Evolutionary conservation across 495 filamentous ascomycete species (phyloP), one percentile per base, ranked within the genome.

Genomic region (Darksidea phi): DNA sequence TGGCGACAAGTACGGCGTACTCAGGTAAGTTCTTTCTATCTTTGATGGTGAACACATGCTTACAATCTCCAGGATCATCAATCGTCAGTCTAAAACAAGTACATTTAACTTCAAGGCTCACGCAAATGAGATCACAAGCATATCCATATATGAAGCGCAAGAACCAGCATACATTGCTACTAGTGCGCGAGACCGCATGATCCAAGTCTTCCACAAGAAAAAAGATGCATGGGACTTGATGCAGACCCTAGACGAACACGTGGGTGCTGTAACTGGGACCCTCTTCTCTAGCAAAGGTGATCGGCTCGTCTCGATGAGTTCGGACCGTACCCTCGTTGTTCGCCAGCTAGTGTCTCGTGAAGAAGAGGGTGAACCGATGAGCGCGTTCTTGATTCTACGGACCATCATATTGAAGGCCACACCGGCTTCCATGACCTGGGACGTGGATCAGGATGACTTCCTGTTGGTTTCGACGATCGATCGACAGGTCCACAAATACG

Each of bases 351-450:
- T 89, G 13, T 83, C 84, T 6, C 85, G 84, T 60, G 71, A 78
- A 43, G 89, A 90, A 20, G 70, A 74, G 37, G 83, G 82, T 28
- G 82, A 87, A 15, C 78, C 79, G 17, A 84, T 87, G 36, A 79
- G 88, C 66, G 93, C 90, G 2, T 96, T 89, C 70, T 74, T 96
- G 42, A 85, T 88, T 26, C 75, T 82, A 4, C 84, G 80, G 64
- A 86, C 87, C 13, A 86, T 97, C 54, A 88, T 85, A 1, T 72
- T 96, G 50, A 95, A 93, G 69, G 82, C 91, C 11, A 89, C 92
- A 1, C 95, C 94, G 15, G 79, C 89, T 0, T 91, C 91, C 0
- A 93, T 98, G 85, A 76, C 84, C 1, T 84, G 54, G 76, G 84
- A 26, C 41, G 82, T 86, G 63, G 81, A 84, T 45, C 71, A 70